These are phyloP conservation scores for Candida vartiovaarae DNA, from an alignment of 805 yeast genomes.

Conservation along the genomic window DNA sequence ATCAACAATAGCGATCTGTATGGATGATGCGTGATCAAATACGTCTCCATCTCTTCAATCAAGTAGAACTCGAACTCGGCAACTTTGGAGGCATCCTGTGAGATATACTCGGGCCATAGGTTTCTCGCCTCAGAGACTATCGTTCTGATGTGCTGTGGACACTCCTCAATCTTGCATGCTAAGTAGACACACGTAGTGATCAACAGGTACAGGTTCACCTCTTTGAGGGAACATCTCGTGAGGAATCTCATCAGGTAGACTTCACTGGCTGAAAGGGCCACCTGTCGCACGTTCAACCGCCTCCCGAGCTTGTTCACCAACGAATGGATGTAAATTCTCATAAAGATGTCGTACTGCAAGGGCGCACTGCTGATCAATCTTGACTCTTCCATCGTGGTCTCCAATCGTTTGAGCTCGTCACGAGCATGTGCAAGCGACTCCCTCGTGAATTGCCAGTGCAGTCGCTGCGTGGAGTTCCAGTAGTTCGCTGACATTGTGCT, in stretches of 20 bases:
- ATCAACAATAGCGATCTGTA: conserved; percentile 56
- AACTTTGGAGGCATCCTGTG: conserved; percentile 82
- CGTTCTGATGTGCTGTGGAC: conserved; percentile 87
- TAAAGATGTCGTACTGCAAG: conserved; percentile 39
- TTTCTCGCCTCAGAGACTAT: conserved; percentile 79
- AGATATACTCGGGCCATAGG: conserved; percentile 91
- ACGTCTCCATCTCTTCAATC: conserved; percentile 78
- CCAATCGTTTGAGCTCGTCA: conserved; percentile 33
- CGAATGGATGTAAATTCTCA: conserved; percentile 75
- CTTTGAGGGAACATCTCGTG: conserved; percentile 64
- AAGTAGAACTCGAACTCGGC: conserved; percentile 95
- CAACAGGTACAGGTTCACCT: conserved; percentile 72
- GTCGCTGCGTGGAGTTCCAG: conserved; percentile 80
- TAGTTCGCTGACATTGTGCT: conserved; percentile 68
- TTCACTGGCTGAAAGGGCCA: conserved; percentile 85
- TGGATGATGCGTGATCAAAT: conserved; percentile 68
- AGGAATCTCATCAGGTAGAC: conserved; percentile 76
- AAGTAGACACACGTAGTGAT: conserved; percentile 83
- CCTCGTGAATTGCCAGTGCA: conserved; percentile 73
- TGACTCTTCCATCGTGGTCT: conserved; percentile 32
- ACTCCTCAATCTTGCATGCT: conserved; percentile 91
- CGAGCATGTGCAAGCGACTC: conserved; percentile 44
- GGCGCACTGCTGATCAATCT: conserved; percentile 34
- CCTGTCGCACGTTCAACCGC: conserved; percentile 68
- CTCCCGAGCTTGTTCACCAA: conserved; percentile 72